Conservation (phyloP, 345 rosid genomes). For the Hypericum androsaemum region DNA sequence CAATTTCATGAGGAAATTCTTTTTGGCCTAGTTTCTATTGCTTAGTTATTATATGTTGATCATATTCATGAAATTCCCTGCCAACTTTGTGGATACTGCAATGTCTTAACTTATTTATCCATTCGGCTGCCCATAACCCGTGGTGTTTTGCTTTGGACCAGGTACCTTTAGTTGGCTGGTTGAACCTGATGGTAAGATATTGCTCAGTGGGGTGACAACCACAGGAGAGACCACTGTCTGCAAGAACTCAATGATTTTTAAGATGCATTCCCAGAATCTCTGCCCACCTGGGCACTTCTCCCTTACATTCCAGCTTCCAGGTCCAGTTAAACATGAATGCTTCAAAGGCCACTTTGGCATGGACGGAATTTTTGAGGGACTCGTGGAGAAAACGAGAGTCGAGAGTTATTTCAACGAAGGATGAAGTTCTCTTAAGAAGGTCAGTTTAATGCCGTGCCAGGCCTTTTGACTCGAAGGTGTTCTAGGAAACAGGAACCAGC, state of each 20-base stretch:
- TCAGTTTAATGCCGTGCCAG: too few species aligned
- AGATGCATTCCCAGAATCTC: conserved; percentile 60
- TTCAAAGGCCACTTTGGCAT: conserved; percentile 39
- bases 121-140: not conserved
- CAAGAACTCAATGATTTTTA: conserved; percentile 45
- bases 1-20: too few species aligned
- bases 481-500: too few species aligned
- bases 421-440: too few species aligned
- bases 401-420: too few species aligned
- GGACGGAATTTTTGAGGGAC: conserved; percentile 60
- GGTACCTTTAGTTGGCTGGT: conserved; percentile 65
- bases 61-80: too few species aligned
- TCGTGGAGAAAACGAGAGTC: conserved; percentile 43
- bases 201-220: conserved; percentile 53
- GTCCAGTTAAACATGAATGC: conserved; percentile 52
- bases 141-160: conserved; percentile 23
- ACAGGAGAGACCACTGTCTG: conserved; percentile 65
- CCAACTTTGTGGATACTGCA: too few species aligned
- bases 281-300: conserved; percentile 72
- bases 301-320: conserved; percentile 56
- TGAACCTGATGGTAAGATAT: conserved; percentile 48
- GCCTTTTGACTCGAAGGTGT: too few species aligned
- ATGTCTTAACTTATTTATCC: not conserved
- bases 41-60: too few species aligned
- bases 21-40: too few species aligned